These are phyloP conservation scores for Byssochlamys sp. DNA, from an alignment of 2,329 filamentous ascomycete genomes.

Conservation along the genomic window DNA sequence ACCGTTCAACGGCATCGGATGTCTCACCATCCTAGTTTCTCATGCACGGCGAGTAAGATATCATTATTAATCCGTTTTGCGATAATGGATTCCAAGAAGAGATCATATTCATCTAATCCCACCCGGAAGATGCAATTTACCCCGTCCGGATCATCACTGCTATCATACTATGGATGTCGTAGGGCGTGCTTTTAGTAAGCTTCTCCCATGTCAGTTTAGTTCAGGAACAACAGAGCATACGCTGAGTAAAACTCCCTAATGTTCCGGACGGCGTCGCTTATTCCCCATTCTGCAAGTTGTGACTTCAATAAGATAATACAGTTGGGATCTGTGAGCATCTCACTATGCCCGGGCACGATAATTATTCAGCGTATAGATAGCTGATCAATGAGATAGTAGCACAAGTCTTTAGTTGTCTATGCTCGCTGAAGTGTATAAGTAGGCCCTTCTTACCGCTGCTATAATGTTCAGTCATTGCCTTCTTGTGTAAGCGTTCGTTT, in stretches of 20 bases:
- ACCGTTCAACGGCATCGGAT: neutral
- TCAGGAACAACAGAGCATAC: neutral
- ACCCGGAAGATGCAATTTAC: neutral
- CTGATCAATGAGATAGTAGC: neutral
- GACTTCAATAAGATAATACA: neutral
- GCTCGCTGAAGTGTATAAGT: neutral
- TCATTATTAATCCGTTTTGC: neutral
- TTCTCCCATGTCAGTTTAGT: neutral
- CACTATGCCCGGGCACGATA: neutral
- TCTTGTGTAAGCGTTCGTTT: neutral
- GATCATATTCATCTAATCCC: neutral
- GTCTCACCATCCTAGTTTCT: neutral
- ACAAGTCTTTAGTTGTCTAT: neutral
- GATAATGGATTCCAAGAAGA: neutral
- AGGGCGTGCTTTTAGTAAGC: neutral
- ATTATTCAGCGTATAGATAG: neutral
- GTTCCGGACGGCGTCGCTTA: neutral
- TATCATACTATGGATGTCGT: neutral
- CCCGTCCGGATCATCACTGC: neutral
- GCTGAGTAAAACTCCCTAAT: neutral
- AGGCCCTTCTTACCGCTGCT: neutral
- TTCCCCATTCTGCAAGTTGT: neutral
- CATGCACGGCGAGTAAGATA: neutral
- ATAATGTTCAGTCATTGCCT: neutral
- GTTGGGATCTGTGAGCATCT: neutral